Evolutionary conservation across 192 early-diverging fungal genomes (phyloP), one percentile per base, ranked within the genome.

Genomic region (Backusella luteola): DNA sequence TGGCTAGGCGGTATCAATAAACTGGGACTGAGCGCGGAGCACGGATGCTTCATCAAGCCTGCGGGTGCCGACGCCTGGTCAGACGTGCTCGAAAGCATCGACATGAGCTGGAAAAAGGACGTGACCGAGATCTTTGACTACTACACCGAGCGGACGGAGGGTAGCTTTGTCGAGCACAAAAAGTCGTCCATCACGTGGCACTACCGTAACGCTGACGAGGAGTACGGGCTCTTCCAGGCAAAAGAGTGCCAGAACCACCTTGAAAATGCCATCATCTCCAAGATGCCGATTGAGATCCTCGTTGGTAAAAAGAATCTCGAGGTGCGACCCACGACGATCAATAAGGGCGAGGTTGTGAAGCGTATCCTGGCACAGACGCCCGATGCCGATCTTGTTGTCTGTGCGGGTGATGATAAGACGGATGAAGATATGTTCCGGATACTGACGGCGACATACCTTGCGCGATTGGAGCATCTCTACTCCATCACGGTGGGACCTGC

Each of bases 231-330:
- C 56, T 97, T 97, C 89, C 94, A 97, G 83, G 91, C 93, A 42
- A 95, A 96, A 74, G 95, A 97, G 75, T 96, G 94, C 80, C 91
- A 93, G 83, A 95, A 93, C 84, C 93, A 96, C 79, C 78, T 97
- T 17, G 93, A 94, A 77, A 89, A 91, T 76, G 85, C 92, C 8
- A 85, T 97, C 1, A 81, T 94, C 19, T 90, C 93, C 36, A 94
- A 94, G 82, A 84, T 91, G 26, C 95, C 95, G 12, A 90, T 97
- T 36, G 95, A 96, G 78, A 90, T 96, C 26, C 80, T 97, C 73
- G 88, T 94, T 11, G 95, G 95, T 66, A 97, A 97, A 82, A 96
- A 96, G 87, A 94, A 94, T 67, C 86, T 97, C 14, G 95, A 97
- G 76, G 92, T 94, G 12, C 86, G 94, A 9, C 93, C 95, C 15